phyloP scores from a whole-genome alignment of 371 early-diverging fungal species.

The Rhizomucor miehei region DNA sequence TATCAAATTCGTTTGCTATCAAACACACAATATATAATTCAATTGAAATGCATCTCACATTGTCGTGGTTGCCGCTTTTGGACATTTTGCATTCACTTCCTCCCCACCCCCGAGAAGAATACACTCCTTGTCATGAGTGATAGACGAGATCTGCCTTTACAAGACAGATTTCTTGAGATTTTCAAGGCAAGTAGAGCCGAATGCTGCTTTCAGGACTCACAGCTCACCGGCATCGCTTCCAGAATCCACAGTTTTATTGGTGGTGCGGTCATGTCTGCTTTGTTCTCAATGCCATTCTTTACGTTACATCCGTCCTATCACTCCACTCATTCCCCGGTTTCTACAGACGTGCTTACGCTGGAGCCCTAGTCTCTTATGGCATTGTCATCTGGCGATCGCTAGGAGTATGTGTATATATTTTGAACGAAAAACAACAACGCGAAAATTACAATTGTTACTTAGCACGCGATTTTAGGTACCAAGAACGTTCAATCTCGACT shows the following conservation, averaged over 20 bases:
- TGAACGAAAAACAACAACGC: not conserved
- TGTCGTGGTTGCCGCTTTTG: no score
- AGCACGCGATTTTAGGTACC: conserved; percentile 22
- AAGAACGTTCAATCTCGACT: conserved; percentile 25
- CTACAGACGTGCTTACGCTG: conserved; percentile 68
- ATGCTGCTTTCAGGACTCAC: no score
- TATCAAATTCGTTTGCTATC: no score
- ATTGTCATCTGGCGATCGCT: conserved; percentile 85
- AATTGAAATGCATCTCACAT: no score
- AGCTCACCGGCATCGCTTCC: not conserved
- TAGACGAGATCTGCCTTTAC: no score
- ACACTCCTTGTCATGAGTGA: no score
- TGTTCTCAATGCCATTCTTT: conserved; percentile 30
- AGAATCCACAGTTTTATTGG: conserved; percentile 62
- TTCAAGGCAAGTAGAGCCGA: no score
- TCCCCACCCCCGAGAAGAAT: no score
- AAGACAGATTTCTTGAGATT: no score
- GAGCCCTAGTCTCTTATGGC: conserved; percentile 74
- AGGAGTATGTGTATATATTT: conserved; percentile 43
- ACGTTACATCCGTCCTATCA: conserved; percentile 35
- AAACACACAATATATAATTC: no score
- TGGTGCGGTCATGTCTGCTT: conserved; percentile 45
- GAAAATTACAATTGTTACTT: conserved; percentile 1
- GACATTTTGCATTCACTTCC: no score
- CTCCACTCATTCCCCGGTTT: conserved; percentile 28